Percentiles rank a stretch among this genome's conserved stretches.
Conservation (phyloP, 164 flowering plant species). For the Magnolia sinica region DNA sequence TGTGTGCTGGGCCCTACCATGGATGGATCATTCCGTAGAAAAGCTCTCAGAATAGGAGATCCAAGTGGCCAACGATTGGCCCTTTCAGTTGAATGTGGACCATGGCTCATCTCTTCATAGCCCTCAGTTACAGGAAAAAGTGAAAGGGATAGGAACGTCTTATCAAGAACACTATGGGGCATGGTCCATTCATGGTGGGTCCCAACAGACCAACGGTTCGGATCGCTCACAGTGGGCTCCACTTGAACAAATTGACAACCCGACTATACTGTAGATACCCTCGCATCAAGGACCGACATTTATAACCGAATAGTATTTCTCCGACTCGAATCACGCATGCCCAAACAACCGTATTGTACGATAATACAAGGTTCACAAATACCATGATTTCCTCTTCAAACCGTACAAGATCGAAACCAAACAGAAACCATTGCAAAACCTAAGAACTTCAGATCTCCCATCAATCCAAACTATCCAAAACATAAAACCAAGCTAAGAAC, state of each 20-base stretch:
- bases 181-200: no score
- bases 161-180: no score
- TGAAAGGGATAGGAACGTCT: no score
- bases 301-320: neutral
- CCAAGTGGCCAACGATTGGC: neutral
- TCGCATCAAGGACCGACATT: no score
- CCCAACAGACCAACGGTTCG: no score
- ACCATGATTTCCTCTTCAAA: neutral
- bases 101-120: no score
- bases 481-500: neutral
- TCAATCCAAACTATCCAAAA: neutral
- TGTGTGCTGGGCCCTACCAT: neutral
- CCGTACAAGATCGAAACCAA: neutral
- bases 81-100: neutral
- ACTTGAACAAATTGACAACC: neutral
- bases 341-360: neutral
- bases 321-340: neutral
- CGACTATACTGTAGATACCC: neutral
- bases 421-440: neutral
- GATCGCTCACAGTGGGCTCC: no score
- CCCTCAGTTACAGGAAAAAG: no score
- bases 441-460: neutral
- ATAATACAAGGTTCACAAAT: no score
- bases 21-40: neutral
- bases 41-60: neutral